phyloP scores from a whole-genome alignment of 1,284 basidiomycete species.

The Schizophyllum commune region DNA sequence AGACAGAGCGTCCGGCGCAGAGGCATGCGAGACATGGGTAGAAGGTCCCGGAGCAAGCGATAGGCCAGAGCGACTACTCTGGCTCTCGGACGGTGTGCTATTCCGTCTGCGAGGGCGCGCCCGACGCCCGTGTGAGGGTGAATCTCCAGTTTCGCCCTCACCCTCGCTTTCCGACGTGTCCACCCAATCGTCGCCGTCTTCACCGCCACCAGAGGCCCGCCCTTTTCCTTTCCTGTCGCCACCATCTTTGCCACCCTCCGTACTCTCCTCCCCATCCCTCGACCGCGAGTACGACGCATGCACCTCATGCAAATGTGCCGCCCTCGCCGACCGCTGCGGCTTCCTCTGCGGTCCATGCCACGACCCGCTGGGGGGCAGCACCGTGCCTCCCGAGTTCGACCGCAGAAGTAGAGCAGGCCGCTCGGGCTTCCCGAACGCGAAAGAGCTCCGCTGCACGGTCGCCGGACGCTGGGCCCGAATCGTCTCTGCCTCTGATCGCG shows the following conservation, averaged over 20 bases:
- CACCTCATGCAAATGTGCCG: slow-evolving; percentile 67
- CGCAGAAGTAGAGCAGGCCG: slow-evolving; percentile 9
- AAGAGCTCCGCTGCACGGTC: slow-evolving; percentile 2
- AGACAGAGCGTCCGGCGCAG: no score
- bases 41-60: background rate
- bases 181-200: background rate
- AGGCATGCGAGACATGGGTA: background rate
- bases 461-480: slow-evolving; percentile 6
- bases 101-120: background rate
- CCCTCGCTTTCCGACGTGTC: background rate
- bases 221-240: no score
- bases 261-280: background rate
- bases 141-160: background rate
- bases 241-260: background rate
- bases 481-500: background rate
- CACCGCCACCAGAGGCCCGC: no score
- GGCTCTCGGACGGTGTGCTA: background rate
- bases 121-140: background rate
- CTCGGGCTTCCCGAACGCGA: background rate
- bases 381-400: slow-evolving; percentile 11
- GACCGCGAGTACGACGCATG: slow-evolving; percentile 14
- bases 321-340: slow-evolving; percentile 57
- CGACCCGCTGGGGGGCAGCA: slow-evolving; percentile 14
- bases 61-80: background rate
- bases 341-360: slow-evolving; percentile 31